Evolutionary conservation across 202 grass and related monocot species (phyloP).

Genomic region (Setaria viridis): DNA sequence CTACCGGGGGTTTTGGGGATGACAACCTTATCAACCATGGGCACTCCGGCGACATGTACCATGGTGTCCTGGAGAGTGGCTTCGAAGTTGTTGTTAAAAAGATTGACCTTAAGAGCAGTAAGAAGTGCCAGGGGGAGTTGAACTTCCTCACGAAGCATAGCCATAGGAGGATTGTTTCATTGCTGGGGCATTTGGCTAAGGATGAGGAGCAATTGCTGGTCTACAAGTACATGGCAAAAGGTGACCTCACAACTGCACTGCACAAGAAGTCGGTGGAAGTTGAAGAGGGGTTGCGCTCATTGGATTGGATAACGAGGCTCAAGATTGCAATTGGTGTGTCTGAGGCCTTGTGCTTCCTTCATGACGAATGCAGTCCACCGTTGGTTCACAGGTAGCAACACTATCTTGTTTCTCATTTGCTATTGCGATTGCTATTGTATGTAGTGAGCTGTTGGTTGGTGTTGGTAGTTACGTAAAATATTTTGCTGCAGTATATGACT

Average conservation of each 20-base stretch:
- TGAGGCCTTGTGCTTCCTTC: constrained; percentile 92
- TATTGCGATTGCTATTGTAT: constrained; percentile 8
- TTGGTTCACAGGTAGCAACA: constrained; percentile 80
- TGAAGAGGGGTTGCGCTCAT: constrained; percentile 58
- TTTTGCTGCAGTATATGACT: constrained; percentile 22
- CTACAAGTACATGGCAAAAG: constrained; percentile 79
- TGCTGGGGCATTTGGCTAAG: constrained; percentile 67
- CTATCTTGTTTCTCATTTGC: neutral
- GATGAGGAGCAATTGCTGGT: constrained; percentile 69
- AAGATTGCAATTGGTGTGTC: constrained; percentile 83
- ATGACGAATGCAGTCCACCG: constrained; percentile 76
- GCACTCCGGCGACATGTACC: constrained; percentile 75
- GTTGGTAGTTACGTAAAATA: constrained; percentile 25
- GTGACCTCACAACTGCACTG: constrained; percentile 78
- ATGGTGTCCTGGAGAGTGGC: constrained; percentile 67
- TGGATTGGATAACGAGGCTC: constrained; percentile 98
- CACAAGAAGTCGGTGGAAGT: constrained; percentile 56
- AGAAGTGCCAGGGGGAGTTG: constrained; percentile 66
- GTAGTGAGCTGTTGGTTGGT: constrained; percentile 9
- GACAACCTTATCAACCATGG: constrained; percentile 77
- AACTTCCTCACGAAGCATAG: constrained; percentile 56
- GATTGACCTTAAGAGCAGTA: constrained; percentile 48
- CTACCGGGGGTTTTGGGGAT: constrained; percentile 61
- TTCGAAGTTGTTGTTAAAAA: constrained; percentile 70
- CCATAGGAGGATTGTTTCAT: constrained; percentile 66